A percentile compares a stretch with the other conserved stretches of the same genome.
Evolutionary conservation across 2,329 filamentous ascomycete species (phyloP).

Genomic region (Neonectria coccinea): DNA sequence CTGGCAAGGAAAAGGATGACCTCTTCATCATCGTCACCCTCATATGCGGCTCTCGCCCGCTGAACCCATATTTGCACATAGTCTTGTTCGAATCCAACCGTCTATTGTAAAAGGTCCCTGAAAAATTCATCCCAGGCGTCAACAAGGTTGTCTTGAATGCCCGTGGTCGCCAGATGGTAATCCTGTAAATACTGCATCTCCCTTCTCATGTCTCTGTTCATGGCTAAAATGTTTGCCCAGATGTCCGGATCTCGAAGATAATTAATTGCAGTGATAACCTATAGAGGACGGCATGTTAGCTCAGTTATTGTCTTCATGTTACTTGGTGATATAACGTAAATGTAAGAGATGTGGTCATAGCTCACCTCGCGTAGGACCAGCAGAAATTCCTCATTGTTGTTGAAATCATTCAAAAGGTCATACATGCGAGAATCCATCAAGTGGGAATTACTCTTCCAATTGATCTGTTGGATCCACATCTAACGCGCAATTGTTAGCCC

Average conservation of each 20-base stretch:
- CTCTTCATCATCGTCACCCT: conserved; percentile 50
- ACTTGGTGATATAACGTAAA: too few species aligned
- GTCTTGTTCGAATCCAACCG: conserved; percentile 9
- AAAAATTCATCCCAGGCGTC: conserved; percentile 27
- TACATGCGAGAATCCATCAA: too few species aligned
- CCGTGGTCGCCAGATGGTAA: conserved; percentile 13
- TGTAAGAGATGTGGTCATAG: too few species aligned
- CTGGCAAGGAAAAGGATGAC: conserved; percentile 13
- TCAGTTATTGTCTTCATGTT: too few species aligned
- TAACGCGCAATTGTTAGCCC: too few species aligned
- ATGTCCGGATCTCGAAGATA: conserved; percentile 18
- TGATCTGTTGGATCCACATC: too few species aligned
- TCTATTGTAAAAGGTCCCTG: conserved; percentile 20
- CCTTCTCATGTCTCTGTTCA: conserved; percentile 23
- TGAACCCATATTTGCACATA: conserved; percentile 22
- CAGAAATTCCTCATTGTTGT: too few species aligned
- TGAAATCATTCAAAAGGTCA: too few species aligned
- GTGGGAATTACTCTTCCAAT: too few species aligned
- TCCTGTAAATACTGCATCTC: conserved; percentile 19
- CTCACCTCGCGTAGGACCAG: too few species aligned
- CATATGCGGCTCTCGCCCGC: conserved; percentile 42
- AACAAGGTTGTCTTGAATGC: conserved; percentile 15
- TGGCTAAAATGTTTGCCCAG: conserved; percentile 17
- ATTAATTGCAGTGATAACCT: conserved; percentile 22
- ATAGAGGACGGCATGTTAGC: too few species aligned